A percentile compares a stretch with the other conserved stretches of the same genome.
These are phyloP conservation scores for Sporobolomyces pararoseus DNA, from an alignment of 768 basidiomycete species.

Conservation along the genomic window DNA sequence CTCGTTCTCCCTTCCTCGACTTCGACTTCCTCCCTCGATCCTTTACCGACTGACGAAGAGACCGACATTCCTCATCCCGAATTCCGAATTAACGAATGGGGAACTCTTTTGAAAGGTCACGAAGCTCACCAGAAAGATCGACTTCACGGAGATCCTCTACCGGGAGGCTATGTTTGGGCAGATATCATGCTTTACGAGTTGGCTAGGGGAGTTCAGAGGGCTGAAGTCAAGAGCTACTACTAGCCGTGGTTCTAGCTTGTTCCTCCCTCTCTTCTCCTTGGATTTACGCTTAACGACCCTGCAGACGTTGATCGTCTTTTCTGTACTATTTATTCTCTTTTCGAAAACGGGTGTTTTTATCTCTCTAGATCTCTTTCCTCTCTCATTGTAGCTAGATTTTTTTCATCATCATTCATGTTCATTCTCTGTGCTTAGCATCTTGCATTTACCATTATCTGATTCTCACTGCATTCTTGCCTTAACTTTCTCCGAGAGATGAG, in stretches of 20 bases:
- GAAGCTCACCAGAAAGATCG: slow-evolving; percentile 43
- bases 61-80: slow-evolving; percentile 24
- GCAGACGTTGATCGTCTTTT: neutral
- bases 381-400: slow-evolving; percentile 2
- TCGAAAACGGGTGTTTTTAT: neutral
- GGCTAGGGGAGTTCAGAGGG: slow-evolving; percentile 2
- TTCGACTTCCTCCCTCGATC: slow-evolving; percentile 8
- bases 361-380: neutral
- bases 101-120: slow-evolving; percentile 39
- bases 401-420: neutral
- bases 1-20: slow-evolving; percentile 36
- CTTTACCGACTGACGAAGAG: neutral
- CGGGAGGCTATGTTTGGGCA: slow-evolving; percentile 38
- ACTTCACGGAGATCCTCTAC: slow-evolving; percentile 43
- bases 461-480: neutral
- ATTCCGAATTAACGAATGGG: slow-evolving; percentile 42
- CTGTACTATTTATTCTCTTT: neutral
- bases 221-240: neutral
- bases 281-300: neutral
- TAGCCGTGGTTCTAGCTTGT: neutral
- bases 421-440: neutral
- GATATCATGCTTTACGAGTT: slow-evolving; percentile 44
- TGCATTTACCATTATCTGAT: neutral
- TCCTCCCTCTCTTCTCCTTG: too few relatives aligned
- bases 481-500: too few relatives aligned